Percentiles rank a stretch among this genome's conserved stretches.
Evolutionary conservation across 208 protist species (phyloP).

Genomic region (Trypanosoma melophagium): DNA sequence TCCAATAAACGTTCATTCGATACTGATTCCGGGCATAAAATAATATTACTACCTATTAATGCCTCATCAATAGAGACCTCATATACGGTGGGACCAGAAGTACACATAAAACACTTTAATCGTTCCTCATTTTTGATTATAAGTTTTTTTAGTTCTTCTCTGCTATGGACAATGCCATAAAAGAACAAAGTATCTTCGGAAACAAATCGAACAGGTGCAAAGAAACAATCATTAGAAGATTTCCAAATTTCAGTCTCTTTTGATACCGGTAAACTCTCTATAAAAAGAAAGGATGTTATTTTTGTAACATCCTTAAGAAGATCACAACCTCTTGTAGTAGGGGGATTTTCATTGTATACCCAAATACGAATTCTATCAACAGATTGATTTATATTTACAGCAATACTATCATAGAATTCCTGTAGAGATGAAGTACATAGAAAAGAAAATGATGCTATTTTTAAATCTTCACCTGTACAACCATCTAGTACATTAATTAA

Average conservation of each 20-base stretch:
- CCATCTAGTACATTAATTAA: slow-evolving; percentile 51
- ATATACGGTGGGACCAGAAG: not conserved
- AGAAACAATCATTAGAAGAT: slow-evolving; percentile 9
- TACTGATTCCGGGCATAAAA: slow-evolving; percentile 6
- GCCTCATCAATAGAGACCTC: not conserved
- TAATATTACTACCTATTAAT: slow-evolving; percentile 8
- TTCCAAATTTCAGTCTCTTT: not conserved
- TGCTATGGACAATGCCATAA: slow-evolving; percentile 11
- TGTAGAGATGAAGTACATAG: slow-evolving; percentile 16
- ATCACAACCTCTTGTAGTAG: not conserved
- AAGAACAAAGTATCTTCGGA: slow-evolving; percentile 1
- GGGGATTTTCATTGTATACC: not conserved
- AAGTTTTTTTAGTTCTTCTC: slow-evolving; percentile 6
- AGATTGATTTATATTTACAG: slow-evolving; percentile 30
- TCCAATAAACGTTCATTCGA: not conserved
- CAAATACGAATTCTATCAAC: slow-evolving; percentile 39
- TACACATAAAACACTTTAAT: slow-evolving; percentile 7
- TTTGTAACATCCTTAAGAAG: not conserved
- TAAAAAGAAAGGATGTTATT: slow-evolving; percentile 4
- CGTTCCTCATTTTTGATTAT: not conserved
- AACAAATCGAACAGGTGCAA: slow-evolving; percentile 18
- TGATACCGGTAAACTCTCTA: slow-evolving; percentile 9
- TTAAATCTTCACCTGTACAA: slow-evolving; percentile 18
- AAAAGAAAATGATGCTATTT: slow-evolving; percentile 28
- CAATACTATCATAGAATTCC: slow-evolving; percentile 32